Evolutionary conservation across 1,284 basidiomycete species (phyloP), one percentile per base, ranked within the genome.

Genomic region (Meripilus lineatus): DNA sequence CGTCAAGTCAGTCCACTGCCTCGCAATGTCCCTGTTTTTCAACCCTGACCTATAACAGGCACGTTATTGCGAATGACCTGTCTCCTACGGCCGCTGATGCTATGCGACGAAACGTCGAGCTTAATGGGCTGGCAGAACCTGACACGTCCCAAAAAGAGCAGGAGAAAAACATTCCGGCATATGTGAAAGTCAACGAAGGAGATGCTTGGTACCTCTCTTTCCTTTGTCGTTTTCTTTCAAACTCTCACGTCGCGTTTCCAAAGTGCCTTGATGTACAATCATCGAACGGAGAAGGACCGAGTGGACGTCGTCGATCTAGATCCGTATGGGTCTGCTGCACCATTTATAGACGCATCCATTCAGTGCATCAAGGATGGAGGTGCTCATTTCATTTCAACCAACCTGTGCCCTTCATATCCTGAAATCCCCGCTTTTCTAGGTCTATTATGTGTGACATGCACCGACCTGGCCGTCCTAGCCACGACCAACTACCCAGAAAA

Each of bases 301-400:
- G 94, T 97, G 28, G 93, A 99, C 53, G 90, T 93, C 24, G 84
- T 99, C 17, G 96, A 99, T 62, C 75, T 99, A 14, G 95, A 99
- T 61, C 96, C 96, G 0, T 99, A 99, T 60, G 96, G 96, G 1
- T 95, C 93, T 4, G 96, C 96, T 1, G 88, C 93, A 3, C 93
- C 94, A 1, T 99, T 99, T 64, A 83, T 99, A 24, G 96, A 99
- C 57, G 86, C 85, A n/a, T 93, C 95, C 0, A 84, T 99, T n/a
- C 93, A 96, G 57, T 82, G 81, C 44, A 75, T 98, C 2, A 78
- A 80, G 20, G 93, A 96, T 54, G 92, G 88, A 58, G 93, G 92
- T 84, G 24, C 23, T 6, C 15, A 20, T 25, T 25, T 36, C 8
- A 7, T 10, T n/a, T 30, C 28, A 30, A 30, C 10, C 28, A 18